These are phyloP conservation scores for Fragilaria crotonensis DNA, from an alignment of 108 stramenopile genomes.

Conservation along the genomic window DNA sequence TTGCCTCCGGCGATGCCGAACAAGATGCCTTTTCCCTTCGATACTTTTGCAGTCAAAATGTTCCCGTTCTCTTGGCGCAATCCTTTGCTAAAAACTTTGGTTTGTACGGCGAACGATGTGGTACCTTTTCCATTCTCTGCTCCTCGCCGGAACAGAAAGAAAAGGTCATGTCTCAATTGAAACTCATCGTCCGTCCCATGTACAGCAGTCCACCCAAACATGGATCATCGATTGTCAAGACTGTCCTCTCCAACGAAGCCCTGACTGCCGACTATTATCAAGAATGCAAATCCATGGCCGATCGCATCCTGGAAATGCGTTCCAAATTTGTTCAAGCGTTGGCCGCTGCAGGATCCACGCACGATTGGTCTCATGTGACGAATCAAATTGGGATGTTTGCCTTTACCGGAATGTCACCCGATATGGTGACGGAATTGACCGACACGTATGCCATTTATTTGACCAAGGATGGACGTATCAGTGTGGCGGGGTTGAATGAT, in stretches of 20 bases:
- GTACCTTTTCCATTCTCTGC: constrained; percentile 87
- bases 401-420: constrained; percentile 88
- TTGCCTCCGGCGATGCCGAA: constrained; percentile 95
- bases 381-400: constrained; percentile 99
- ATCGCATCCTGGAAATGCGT: constrained; percentile 88
- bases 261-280: constrained; percentile 76
- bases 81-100: constrained; percentile 99
- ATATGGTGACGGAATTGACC: constrained; percentile 87
- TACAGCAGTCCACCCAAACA: constrained; percentile 94
- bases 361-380: constrained; percentile 94
- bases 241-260: constrained; percentile 74
- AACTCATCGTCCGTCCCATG: constrained; percentile 92
- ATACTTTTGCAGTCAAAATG: constrained; percentile 81
- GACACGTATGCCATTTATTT: constrained; percentile 87
- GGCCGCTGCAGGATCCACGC: constrained; percentile 60
- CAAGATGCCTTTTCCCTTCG: constrained; percentile 88
- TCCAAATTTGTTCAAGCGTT: constrained; percentile 63
- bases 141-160: constrained; percentile 67
- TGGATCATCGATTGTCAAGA: constrained; percentile 91
- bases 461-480: constrained; percentile 95
- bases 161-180: constrained; percentile 87
- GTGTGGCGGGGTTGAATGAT: constrained; percentile 95
- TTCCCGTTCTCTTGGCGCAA: constrained; percentile 88
- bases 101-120: constrained; percentile 95
- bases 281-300: constrained; percentile 92